These are phyloP conservation scores for Populus pruinosa DNA, from an alignment of 345 rosid genomes.

Conservation along the genomic window DNA sequence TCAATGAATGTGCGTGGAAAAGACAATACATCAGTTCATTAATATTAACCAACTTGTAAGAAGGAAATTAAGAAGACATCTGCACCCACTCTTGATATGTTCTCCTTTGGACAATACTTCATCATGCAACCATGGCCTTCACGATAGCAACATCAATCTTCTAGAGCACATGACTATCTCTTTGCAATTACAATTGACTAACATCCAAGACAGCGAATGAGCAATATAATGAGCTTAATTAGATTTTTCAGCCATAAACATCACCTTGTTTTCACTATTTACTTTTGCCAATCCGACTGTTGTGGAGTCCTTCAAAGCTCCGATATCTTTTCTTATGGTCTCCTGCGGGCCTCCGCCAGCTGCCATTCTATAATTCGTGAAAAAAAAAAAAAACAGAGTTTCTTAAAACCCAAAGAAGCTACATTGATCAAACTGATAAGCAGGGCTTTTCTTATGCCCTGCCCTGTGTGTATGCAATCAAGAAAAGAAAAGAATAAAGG, in stretches of 20 bases:
- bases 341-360: conserved; percentile 21
- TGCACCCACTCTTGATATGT: conserved; percentile 35
- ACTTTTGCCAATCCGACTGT: conserved; percentile 35
- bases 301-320: conserved; percentile 40
- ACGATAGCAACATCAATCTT: conserved; percentile 39
- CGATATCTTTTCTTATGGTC: conserved; percentile 31
- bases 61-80: not conserved
- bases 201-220: not conserved
- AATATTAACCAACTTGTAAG: not conserved
- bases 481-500: too few relatives aligned
- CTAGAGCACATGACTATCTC: conserved; percentile 12
- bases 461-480: too few relatives aligned
- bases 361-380: conserved; percentile 34
- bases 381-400: not conserved
- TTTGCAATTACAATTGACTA: not conserved
- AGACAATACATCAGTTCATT: too few relatives aligned
- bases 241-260: not conserved
- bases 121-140: conserved; percentile 40
- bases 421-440: too few relatives aligned
- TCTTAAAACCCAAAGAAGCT: not conserved
- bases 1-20: too few relatives aligned
- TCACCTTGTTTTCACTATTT: conserved; percentile 37
- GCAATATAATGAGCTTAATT: not conserved
- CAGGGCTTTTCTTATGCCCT: too few relatives aligned
- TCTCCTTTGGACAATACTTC: conserved; percentile 36